Conservation (phyloP, 192 early-diverging fungal species). For the Backusella morwellensis region DNA sequence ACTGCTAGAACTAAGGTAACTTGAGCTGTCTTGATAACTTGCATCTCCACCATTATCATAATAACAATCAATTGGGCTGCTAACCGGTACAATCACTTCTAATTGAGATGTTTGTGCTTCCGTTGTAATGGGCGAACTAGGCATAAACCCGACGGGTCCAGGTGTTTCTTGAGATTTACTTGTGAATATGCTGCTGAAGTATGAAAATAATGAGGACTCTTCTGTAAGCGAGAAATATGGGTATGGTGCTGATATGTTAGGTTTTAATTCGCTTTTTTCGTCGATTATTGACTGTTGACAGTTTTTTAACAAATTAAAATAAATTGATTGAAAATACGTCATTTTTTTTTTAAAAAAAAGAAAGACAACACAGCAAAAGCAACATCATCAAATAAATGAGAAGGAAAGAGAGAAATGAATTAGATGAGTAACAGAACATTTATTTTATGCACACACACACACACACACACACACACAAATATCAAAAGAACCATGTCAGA, state of each 20-base stretch:
- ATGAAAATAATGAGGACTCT: background rate
- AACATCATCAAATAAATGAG: background rate
- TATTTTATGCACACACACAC: background rate
- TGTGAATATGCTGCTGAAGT: background rate
- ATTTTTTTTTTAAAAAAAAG: background rate
- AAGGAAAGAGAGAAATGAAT: background rate
- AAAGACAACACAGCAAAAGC: background rate
- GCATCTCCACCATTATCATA: background rate
- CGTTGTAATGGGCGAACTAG: background rate
- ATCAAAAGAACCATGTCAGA: background rate
- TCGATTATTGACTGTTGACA: background rate
- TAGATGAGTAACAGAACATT: background rate
- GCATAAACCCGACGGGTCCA: constrained; percentile 10
- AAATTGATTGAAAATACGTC: background rate
- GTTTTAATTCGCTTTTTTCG: background rate
- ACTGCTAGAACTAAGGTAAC: background rate
- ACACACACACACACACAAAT: background rate
- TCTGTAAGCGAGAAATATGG: background rate
- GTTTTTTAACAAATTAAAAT: background rate
- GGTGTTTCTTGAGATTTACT: background rate
- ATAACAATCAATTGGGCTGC: constrained; percentile 2
- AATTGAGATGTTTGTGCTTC: background rate
- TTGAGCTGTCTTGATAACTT: background rate
- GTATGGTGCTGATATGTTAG: constrained; percentile 7
- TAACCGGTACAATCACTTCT: background rate